Evolutionary conservation across 2,329 filamentous ascomycete genomes (phyloP).

Genomic region (Cordyceps militaris): DNA sequence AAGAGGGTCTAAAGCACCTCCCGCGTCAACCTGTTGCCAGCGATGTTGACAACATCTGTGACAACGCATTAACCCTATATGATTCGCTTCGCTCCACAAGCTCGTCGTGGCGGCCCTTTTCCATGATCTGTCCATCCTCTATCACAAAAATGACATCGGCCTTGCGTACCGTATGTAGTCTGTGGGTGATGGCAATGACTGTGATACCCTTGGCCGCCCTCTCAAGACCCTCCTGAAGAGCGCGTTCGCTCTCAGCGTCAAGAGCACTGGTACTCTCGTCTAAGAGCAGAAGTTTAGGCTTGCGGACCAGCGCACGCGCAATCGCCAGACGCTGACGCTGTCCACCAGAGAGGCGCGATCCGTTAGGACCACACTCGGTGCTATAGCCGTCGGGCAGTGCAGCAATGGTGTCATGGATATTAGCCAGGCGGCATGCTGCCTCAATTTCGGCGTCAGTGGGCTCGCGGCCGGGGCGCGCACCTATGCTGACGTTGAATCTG

Average conservation of each 20-base stretch:
- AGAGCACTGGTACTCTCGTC: constrained; percentile 78
- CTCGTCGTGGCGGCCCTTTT: constrained; percentile 47
- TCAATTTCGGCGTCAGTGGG: constrained; percentile 55
- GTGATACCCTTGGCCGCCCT: constrained; percentile 46
- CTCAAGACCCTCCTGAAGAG: constrained; percentile 62
- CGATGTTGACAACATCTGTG: constrained; percentile 27
- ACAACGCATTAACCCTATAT: constrained; percentile 45
- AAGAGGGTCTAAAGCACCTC: too few species aligned
- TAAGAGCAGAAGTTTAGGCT: constrained; percentile 65
- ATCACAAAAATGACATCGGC: constrained; percentile 53
- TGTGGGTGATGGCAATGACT: constrained; percentile 52
- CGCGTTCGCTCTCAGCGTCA: constrained; percentile 60
- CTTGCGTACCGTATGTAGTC: constrained; percentile 48
- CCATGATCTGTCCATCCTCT: constrained; percentile 45
- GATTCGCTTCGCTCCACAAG: constrained; percentile 45
- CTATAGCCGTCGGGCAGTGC: constrained; percentile 58
- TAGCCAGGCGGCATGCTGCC: constrained; percentile 58
- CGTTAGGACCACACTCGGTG: constrained; percentile 63
- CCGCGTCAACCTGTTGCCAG: not conserved
- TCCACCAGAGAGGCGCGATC: constrained; percentile 67
- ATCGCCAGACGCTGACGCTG: constrained; percentile 75
- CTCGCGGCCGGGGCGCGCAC: constrained; percentile 45
- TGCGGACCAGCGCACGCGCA: constrained; percentile 65
- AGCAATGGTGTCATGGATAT: constrained; percentile 62
- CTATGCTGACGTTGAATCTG: constrained; percentile 49